A percentile compares a stretch with the other conserved stretches of the same genome.
Evolutionary conservation across 1,139 yeast species (phyloP).

Genomic region (Meyerozyma sp.): DNA sequence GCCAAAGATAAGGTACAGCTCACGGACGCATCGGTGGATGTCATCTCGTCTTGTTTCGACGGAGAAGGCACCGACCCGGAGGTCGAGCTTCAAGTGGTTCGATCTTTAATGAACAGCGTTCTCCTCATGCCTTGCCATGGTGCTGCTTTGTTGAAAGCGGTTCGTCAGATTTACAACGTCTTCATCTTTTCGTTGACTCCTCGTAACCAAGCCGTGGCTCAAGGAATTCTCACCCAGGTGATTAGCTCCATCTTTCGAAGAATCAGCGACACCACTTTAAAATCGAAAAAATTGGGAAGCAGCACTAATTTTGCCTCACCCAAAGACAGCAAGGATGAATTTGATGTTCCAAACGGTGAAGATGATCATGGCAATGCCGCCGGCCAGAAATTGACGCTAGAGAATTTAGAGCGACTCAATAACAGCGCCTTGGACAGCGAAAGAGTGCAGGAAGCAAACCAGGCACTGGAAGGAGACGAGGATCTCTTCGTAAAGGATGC

Average conservation of each 20-base stretch:
- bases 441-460: constrained; percentile 44
- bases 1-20: constrained; percentile 42
- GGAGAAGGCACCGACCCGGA: constrained; percentile 89
- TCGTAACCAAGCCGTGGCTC: constrained; percentile 89
- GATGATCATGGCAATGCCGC: constrained; percentile 8
- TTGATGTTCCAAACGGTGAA: constrained; percentile 10
- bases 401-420: constrained; percentile 49
- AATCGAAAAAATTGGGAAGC: constrained; percentile 14
- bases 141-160: constrained; percentile 79
- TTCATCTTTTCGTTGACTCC: constrained; percentile 79
- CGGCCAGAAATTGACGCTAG: constrained; percentile 46
- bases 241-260: constrained; percentile 81
- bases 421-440: constrained; percentile 49
- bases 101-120: constrained; percentile 87
- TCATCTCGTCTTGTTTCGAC: constrained; percentile 79
- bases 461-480: constrained; percentile 45
- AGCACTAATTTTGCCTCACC: constrained; percentile 17
- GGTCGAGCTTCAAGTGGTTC: constrained; percentile 85
- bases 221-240: constrained; percentile 89
- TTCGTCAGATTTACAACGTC: constrained; percentile 88
- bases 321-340: constrained; percentile 16
- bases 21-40: constrained; percentile 81
- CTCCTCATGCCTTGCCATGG: constrained; percentile 87
- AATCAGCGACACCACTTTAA: constrained; percentile 36
- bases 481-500: constrained; percentile 85